Base-by-base conservation (phyloP, 2,329 filamentous ascomycete genomes). In the Penicillium carneum region DNA sequence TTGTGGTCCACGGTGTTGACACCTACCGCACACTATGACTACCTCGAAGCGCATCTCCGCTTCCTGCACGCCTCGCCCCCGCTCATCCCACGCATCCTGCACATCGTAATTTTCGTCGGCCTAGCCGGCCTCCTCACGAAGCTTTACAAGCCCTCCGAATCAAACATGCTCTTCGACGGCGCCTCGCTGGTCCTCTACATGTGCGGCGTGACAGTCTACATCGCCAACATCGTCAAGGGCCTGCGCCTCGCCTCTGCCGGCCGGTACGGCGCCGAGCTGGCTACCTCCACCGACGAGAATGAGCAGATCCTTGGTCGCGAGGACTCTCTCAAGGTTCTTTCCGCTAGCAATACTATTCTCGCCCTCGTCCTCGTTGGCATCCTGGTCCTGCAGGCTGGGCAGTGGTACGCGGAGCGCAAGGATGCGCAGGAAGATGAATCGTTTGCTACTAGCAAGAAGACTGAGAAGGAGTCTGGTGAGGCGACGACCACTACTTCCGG, bases 331-430 rank as follows among this genome's bases (percentile, higher is more conserved):
- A 90, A 92, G 82, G 94, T 99, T 16, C 83, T 98, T 71, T 88
- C 93, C 34, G 95, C 95, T 8, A 97, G 92, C 78, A 97, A 99
- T 80, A 98, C 95, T 3, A 99, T 99, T 75, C 80, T 98, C 59
- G 95, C 94, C 38, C 85, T 99, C 46, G 92, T 99, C 33, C 81
- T 99, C 55, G 89, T 98, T 3, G 95, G 95, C 5, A 91, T 99
- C 10, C 77, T 99, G 67, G 91, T 97, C 36, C 81, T 99, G 73
- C 95, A 99, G 86, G 92, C 92, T 20, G 95, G 95, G 11, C 92
- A 98, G 84, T 98, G 94, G 95, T 99, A 99, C 81, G 95, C 95
- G 29, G 93, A 98, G 85, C 86, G 91, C 75, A 96, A 96, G 81
- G 93, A 98, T 79, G 84, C 85, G 72, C 90, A 93, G 76, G 93